Evolutionary conservation across 1,284 basidiomycete genomes (phyloP), one percentile per base, ranked within the genome.

Genomic region (Heterobasidion irregulare): DNA sequence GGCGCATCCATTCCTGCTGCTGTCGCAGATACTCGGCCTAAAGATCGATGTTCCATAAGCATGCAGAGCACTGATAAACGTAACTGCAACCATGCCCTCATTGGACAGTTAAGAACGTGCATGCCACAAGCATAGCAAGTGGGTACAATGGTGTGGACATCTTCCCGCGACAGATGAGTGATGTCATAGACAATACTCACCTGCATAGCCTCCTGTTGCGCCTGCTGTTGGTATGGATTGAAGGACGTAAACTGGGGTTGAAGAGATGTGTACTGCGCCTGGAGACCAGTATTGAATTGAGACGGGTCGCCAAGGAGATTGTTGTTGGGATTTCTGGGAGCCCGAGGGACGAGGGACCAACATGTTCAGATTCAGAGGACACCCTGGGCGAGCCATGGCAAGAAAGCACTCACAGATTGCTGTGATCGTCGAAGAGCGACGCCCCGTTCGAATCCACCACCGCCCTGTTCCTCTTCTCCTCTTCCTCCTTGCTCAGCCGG

Each of bases 191-290:
- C 16, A 18, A 8, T 26, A 59, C 64, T 18, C 56, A 78, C 78
- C 72, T 88, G 84, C 64, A 83, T 78, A 16, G 85, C 85, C 67
- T 91, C 86, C 62, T 97, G 86, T 65, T 98, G 92, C 52, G 93
- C 86, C 63, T 96, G 89, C 71, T 97, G 94, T 59, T 97, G 89
- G 66, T 98, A 99, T 0, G 96, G 96, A 61, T 96, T 97, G 81
- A 97, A 96, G 62, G 94, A 94, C 55, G 84, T 93, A 60, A 81
- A 83, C 63, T 87, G 84, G 0, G 84, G 82, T 60, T 80, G 80
- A 54, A 85, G 63, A 5, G 70, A 55, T 2, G 95, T 98, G 64
- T 84, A 90, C 60, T 83, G 83, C 0, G 79, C 80, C 63, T 83
- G 84, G 9, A 86, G 69, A 9, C 79, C 80, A 43, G 54, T 52